Evolutionary conservation across 2,329 filamentous ascomycete species (phyloP).

Genomic region (Aureobasidium melanogenum): DNA sequence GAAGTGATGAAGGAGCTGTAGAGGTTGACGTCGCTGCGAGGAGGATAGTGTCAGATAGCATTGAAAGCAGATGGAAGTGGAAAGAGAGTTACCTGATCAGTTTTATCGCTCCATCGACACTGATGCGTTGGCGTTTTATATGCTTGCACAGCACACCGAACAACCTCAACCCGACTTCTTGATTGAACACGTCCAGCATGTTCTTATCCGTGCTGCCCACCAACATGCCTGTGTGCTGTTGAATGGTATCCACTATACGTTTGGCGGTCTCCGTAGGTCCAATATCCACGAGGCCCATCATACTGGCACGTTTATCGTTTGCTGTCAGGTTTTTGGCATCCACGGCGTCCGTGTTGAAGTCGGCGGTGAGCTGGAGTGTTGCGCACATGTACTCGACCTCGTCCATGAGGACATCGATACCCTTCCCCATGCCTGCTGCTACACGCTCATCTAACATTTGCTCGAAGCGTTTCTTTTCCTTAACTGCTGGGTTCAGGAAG

Average conservation of each 20-base stretch:
- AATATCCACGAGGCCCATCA: conserved; percentile 39
- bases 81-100: conserved; percentile 56
- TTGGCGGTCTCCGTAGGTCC: conserved; percentile 72
- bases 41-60: not conserved
- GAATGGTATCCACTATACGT: conserved; percentile 76
- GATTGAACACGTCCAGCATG: conserved; percentile 96
- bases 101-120: conserved; percentile 78
- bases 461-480: conserved; percentile 97
- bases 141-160: conserved; percentile 94
- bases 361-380: conserved; percentile 73
- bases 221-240: conserved; percentile 84
- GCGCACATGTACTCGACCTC: conserved; percentile 94
- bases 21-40: conserved; percentile 75
- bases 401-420: conserved; percentile 96
- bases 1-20: conserved; percentile 80
- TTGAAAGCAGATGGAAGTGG: not conserved
- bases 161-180: conserved; percentile 87
- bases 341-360: conserved; percentile 59
- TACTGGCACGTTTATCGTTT: conserved; percentile 21
- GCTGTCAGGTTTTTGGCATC: conserved; percentile 18
- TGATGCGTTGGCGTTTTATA: conserved; percentile 89
- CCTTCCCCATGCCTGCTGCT: conserved; percentile 90
- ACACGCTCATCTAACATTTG: conserved; percentile 97
- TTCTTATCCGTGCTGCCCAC: conserved; percentile 94
- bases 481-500: conserved; percentile 81